Percentiles rank a stretch among this genome's conserved stretches.
phyloP scores from a whole-genome alignment of 805 yeast species.

The Suhomyces kilbournensis region DNA sequence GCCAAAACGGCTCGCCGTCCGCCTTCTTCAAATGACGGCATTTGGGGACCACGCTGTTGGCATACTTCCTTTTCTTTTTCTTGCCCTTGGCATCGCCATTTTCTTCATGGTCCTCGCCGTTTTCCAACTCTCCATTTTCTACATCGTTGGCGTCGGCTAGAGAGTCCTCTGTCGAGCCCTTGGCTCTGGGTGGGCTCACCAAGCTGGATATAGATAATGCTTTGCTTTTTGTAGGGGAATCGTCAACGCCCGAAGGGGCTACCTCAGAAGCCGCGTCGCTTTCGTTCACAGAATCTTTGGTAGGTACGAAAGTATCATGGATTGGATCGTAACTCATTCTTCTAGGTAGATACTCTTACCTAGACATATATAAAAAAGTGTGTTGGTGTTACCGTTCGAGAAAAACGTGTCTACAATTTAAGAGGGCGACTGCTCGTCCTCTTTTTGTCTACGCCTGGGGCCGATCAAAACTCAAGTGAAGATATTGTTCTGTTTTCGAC shows the following conservation, averaged over 20 bases:
- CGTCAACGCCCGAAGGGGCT: background rate
- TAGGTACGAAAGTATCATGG: slow-evolving; percentile 31
- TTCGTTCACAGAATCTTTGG: slow-evolving; percentile 1
- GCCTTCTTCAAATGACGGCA: slow-evolving; percentile 73
- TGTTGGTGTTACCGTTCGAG: background rate
- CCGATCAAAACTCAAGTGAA: slow-evolving; percentile 5
- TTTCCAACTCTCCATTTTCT: background rate
- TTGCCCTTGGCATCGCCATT: slow-evolving; percentile 12
- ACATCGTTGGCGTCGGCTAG: background rate
- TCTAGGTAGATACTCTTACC: background rate
- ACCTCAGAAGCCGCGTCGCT: background rate
- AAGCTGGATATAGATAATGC: slow-evolving; percentile 10
- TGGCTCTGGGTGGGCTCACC: slow-evolving; percentile 3
- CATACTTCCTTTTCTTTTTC: slow-evolving; percentile 17
- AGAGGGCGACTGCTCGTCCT: slow-evolving; percentile 1
- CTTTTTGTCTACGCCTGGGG: slow-evolving; percentile 1
- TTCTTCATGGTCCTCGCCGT: background rate
- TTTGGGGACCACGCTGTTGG: slow-evolving; percentile 17
- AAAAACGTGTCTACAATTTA: slow-evolving; percentile 5
- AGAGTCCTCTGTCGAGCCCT: background rate
- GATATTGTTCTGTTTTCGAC: slow-evolving; percentile 3
- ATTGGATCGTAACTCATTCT: slow-evolving; percentile 44
- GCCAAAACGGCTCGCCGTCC: slow-evolving; percentile 91
- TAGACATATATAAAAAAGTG: background rate
- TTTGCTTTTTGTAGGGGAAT: background rate